A percentile compares a stretch with the other conserved stretches of the same genome.
Conservation (phyloP, 768 basidiomycete genomes). For the Calocera viscosa region DNA sequence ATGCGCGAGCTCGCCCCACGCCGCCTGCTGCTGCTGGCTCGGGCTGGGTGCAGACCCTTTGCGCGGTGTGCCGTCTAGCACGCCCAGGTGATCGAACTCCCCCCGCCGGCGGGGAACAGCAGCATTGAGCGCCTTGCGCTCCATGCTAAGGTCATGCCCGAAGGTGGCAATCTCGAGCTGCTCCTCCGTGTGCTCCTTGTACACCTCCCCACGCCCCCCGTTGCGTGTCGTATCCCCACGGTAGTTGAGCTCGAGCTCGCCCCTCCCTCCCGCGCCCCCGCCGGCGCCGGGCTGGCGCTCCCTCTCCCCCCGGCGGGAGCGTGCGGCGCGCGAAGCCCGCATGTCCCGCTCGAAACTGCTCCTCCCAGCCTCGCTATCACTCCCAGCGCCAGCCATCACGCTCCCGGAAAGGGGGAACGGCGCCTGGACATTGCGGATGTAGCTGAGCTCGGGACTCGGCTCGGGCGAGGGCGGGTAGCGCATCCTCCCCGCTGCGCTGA, state of each 20-base stretch:
- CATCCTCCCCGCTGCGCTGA: neutral
- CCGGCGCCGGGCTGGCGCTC: neutral
- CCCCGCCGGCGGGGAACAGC: neutral
- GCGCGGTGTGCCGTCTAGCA: neutral
- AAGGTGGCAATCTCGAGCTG: slow-evolving; percentile 3
- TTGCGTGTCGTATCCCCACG: neutral
- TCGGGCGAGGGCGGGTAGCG: slow-evolving; percentile 2
- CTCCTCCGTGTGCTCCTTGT: slow-evolving; percentile 4
- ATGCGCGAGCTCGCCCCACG: neutral
- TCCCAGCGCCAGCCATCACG: neutral
- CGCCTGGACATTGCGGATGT: neutral
- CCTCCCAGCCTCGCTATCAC: neutral
- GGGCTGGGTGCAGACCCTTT: neutral
- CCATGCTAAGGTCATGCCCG: neutral
- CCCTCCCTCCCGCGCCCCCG: neutral
- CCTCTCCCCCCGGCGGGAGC: neutral
- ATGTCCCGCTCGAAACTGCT: slow-evolving; percentile 5
- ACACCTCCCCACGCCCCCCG: slow-evolving; percentile 3
- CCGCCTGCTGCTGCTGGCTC: neutral
- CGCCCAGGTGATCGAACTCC: neutral
- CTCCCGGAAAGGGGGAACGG: neutral
- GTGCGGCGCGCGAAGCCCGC: neutral
- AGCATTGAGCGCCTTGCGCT: neutral
- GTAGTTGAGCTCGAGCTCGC: slow-evolving; percentile 5
- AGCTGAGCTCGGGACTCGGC: slow-evolving; percentile 3